phyloP scores from a whole-genome alignment of 805 yeast species.

The Metschnikowia anglica region DNA sequence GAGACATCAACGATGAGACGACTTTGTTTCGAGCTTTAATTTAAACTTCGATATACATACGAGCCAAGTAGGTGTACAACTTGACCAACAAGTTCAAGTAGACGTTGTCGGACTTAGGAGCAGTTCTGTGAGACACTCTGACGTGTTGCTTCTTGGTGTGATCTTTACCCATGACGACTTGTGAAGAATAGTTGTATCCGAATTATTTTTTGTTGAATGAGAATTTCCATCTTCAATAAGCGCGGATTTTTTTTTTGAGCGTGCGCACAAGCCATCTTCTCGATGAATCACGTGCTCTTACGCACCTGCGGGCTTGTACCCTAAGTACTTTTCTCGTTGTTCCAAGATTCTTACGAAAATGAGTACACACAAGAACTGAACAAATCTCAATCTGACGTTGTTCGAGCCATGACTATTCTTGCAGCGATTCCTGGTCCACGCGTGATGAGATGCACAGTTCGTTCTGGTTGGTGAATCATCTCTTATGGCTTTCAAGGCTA shows the following conservation, averaged over 20 bases:
- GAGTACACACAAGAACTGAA: too few species aligned
- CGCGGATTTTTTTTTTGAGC: slow-evolving; percentile 9
- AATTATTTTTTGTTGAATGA: slow-evolving; percentile 1
- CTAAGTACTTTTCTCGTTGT: too few species aligned
- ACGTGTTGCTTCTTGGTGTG: slow-evolving; percentile 95
- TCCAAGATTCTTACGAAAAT: too few species aligned
- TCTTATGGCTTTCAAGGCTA: too few species aligned
- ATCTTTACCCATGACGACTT: slow-evolving; percentile 84
- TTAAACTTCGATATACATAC: slow-evolving; percentile 57
- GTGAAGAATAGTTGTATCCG: slow-evolving; percentile 18
- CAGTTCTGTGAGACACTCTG: slow-evolving; percentile 94
- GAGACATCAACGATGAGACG: slow-evolving; percentile 7
- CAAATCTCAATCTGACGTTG: too few species aligned
- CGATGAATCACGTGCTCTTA: slow-evolving; percentile 5
- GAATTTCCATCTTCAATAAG: slow-evolving; percentile 5
- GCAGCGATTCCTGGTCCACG: too few species aligned
- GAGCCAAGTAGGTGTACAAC: slow-evolving; percentile 98
- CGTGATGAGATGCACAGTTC: too few species aligned
- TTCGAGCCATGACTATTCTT: too few species aligned
- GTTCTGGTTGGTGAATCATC: too few species aligned
- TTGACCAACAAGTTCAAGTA: slow-evolving; percentile 97
- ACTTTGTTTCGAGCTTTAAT: slow-evolving; percentile 6
- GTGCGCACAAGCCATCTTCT: neutral
- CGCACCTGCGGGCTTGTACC: slow-evolving; percentile 5
- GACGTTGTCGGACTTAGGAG: slow-evolving; percentile 99